Evolutionary conservation across 108 stramenopile species (phyloP), one percentile per base, ranked within the genome.

Genomic region (Stephanodiscus minutulus): DNA sequence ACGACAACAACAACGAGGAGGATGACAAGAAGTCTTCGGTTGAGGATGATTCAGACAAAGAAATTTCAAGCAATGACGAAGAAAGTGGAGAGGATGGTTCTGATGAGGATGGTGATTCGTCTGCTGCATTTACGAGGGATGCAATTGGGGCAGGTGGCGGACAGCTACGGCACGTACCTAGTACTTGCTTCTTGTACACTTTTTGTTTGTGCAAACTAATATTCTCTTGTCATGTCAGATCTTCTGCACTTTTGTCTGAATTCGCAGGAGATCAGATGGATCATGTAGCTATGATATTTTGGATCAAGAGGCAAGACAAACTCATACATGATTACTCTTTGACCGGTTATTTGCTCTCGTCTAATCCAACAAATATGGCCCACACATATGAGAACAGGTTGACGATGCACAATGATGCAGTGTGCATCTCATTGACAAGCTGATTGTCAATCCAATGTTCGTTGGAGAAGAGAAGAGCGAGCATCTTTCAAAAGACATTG

Each of bases 341-440:
- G 35, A 50, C 53, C 53, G 65, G 48, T 66, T 66, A 27, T 31
- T 52, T 66, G 25, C 29, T 50, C 11, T 50, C 31, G 31, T 31
- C 50, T 12, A 17, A 52, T 29, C 65, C 29, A 28, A 66, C 33
- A 2, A 36, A 53, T 2, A 66, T 66, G 47, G 48, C 53, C 5
- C 61, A 61, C 5, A 28, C 29, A 17, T 7, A 27, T 18, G 49
- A 52, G 8, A 66, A 66, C 29, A 48, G n/a, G 35, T 35, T 27
- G 0, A 1, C 5, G 4, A 25, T 57, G 27, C 31, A 68, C 13
- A 18, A 25, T 6, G 58, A 44, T 8, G 68, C 55, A 2, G 36
- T 68, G 17, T 24, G 0, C 1, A n/a, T 20, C 21, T 68, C 21
- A 68, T 68, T 57, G 22, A 31, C 5, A 68, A 68, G 22, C 12